phyloP scores from a whole-genome alignment of 2,329 filamentous ascomycete species.

The Aschersonia sp. region DNA sequence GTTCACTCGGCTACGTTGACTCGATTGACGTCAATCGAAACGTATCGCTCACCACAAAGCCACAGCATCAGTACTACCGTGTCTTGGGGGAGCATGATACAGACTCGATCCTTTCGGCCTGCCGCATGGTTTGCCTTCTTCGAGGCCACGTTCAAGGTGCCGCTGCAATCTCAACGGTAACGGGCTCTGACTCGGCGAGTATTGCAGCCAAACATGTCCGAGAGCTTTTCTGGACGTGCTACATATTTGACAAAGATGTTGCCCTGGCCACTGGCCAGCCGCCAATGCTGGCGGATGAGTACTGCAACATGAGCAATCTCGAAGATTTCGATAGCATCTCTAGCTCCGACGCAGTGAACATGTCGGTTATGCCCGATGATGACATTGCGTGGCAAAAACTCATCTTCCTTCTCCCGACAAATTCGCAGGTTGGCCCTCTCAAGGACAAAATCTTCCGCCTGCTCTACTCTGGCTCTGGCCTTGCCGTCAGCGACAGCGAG shows the following conservation, averaged over 20 bases:
- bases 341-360: background rate
- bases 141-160: background rate
- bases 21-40: too few relatives aligned
- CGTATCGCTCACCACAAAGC: background rate
- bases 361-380: background rate
- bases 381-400: background rate
- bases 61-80: background rate
- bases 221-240: slow-evolving; percentile 13
- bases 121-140: background rate
- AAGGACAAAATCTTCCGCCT: slow-evolving; percentile 10
- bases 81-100: background rate
- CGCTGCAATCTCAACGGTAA: background rate
- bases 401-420: background rate
- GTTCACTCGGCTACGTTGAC: too few relatives aligned
- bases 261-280: slow-evolving; percentile 9
- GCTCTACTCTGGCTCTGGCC: slow-evolving; percentile 8
- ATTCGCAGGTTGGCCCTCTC: slow-evolving; percentile 5
- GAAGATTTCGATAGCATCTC: slow-evolving; percentile 4
- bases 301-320: slow-evolving; percentile 34
- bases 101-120: background rate
- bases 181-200: too few relatives aligned
- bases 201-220: background rate
- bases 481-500: slow-evolving; percentile 10
- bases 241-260: slow-evolving; percentile 13
- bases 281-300: slow-evolving; percentile 22